phyloP scores from a whole-genome alignment of 768 basidiomycete species.

The Rhizopogon vesiculosus region DNA sequence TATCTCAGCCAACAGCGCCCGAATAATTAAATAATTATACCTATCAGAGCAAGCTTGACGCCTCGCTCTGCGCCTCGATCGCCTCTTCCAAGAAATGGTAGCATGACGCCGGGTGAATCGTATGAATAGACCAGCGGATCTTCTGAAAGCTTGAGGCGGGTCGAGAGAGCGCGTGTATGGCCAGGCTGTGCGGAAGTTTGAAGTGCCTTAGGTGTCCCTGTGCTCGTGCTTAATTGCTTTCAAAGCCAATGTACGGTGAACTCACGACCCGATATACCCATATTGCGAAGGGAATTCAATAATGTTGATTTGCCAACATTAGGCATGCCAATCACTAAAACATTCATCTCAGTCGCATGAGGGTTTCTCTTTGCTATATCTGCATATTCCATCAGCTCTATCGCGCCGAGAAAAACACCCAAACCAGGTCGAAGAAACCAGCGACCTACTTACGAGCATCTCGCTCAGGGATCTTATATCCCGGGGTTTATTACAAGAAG shows the following conservation, averaged over 20 bases:
- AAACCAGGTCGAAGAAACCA: not conserved
- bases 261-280: constrained; percentile 85
- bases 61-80: constrained; percentile 85
- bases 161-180: constrained; percentile 84
- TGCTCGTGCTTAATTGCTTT: not conserved
- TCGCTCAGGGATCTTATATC: constrained; percentile 64
- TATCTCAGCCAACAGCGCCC: not conserved
- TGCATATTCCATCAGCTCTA: constrained; percentile 19
- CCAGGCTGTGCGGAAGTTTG: constrained; percentile 88
- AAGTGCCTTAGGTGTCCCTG: constrained; percentile 84
- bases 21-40: constrained; percentile 35
- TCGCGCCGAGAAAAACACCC: not conserved
- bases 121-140: constrained; percentile 87
- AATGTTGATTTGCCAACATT: constrained; percentile 97
- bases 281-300: constrained; percentile 82
- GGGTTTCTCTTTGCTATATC: constrained; percentile 68
- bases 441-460: constrained; percentile 68
- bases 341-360: constrained; percentile 74
- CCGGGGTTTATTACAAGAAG: constrained; percentile 62
- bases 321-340: constrained; percentile 97
- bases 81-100: constrained; percentile 89
- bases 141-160: constrained; percentile 77
- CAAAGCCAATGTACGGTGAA: constrained; percentile 14
- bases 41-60: constrained; percentile 88
- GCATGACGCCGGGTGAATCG: constrained; percentile 96